These are phyloP conservation scores for Morella rubra DNA, from an alignment of 306 rosid genomes.

Conservation along the genomic window DNA sequence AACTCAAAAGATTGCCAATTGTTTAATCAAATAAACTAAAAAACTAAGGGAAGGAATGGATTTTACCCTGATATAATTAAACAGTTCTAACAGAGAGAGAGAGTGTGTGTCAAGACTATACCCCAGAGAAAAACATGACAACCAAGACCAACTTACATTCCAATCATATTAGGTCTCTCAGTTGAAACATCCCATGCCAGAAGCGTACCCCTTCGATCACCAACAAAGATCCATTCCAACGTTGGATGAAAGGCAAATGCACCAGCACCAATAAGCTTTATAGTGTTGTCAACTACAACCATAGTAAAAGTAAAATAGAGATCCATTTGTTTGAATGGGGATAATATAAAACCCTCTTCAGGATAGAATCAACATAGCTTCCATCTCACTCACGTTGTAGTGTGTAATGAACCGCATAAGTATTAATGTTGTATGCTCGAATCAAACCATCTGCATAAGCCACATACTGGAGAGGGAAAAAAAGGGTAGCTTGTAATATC, in stretches of 20 bases:
- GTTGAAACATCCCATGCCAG: constrained; percentile 98
- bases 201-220: constrained; percentile 95
- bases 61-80: neutral
- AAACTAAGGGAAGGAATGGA: neutral
- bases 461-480: constrained; percentile 61
- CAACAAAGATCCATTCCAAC: constrained; percentile 96
- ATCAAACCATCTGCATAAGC: constrained; percentile 95
- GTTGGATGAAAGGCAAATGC: constrained; percentile 99
- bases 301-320: constrained; percentile 24
- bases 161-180: constrained; percentile 93
- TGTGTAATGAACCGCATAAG: constrained; percentile 94
- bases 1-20: neutral
- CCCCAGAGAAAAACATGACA: constrained; percentile 17
- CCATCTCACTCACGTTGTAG: constrained; percentile 86
- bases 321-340: constrained; percentile 16
- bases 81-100: neutral
- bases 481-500: constrained; percentile 25
- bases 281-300: constrained; percentile 76
- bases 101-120: neutral
- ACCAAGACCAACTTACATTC: constrained; percentile 75
- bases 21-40: neutral
- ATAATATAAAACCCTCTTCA: constrained; percentile 25
- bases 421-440: constrained; percentile 92
- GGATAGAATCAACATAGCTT: constrained; percentile 26
- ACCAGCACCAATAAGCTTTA: constrained; percentile 93